A percentile compares a stretch with the other conserved stretches of the same genome.
These are phyloP conservation scores for Phytophthora foliorum DNA, from an alignment of 352 stramenopile genomes.

Conservation along the genomic window DNA sequence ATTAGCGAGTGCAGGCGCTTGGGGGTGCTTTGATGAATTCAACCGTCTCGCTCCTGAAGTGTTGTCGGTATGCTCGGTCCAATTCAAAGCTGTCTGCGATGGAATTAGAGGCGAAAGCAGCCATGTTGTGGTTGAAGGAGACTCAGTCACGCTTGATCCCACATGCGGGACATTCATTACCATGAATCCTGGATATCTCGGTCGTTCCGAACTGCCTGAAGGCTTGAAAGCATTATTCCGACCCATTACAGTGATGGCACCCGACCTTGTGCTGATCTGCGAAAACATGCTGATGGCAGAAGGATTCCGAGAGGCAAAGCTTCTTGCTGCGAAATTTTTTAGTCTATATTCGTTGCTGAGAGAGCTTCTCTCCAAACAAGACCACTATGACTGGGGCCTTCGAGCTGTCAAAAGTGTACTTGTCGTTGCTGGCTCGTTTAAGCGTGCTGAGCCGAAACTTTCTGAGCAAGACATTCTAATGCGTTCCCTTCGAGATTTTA, in stretches of 20 bases:
- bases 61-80: slow-evolving; percentile 92
- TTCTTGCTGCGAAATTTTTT: slow-evolving; percentile 96
- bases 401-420: slow-evolving; percentile 96
- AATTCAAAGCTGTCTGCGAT: slow-evolving; percentile 97
- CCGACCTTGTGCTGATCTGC: slow-evolving; percentile 96
- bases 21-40: slow-evolving; percentile 98
- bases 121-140: slow-evolving; percentile 92
- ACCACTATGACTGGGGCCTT: slow-evolving; percentile 97
- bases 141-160: slow-evolving; percentile 89
- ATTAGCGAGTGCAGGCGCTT: slow-evolving; percentile 92
- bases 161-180: slow-evolving; percentile 96
- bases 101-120: slow-evolving; percentile 90
- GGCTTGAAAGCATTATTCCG: slow-evolving; percentile 96
- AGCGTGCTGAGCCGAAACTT: slow-evolving; percentile 93
- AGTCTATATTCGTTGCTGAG: slow-evolving; percentile 94
- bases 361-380: slow-evolving; percentile 95
- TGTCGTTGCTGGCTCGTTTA: slow-evolving; percentile 94
- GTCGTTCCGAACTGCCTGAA: slow-evolving; percentile 94
- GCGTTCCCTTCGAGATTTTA: slow-evolving; percentile 96
- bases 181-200: slow-evolving; percentile 97
- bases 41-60: slow-evolving; percentile 95
- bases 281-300: slow-evolving; percentile 98
- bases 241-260: slow-evolving; percentile 96
- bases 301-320: slow-evolving; percentile 94
- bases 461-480: slow-evolving; percentile 94